Percentiles rank a stretch among this genome's conserved stretches.
These are phyloP conservation scores for Coniochaeta prunicola DNA, from an alignment of 2,329 filamentous ascomycete species.

Conservation along the genomic window DNA sequence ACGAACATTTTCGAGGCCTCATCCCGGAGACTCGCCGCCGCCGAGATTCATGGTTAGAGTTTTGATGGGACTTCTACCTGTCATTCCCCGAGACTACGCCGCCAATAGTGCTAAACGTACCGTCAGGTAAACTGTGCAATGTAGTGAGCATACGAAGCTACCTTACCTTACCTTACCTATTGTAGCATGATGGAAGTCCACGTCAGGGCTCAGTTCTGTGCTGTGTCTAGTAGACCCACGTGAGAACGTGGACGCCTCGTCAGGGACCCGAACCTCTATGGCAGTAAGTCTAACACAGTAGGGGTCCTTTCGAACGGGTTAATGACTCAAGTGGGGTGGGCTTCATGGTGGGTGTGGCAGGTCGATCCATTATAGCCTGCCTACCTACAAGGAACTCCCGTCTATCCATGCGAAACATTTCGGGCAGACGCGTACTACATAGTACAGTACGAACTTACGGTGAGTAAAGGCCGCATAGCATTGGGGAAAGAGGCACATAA, in stretches of 20 bases:
- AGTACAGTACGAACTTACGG: background rate
- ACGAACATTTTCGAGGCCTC: background rate
- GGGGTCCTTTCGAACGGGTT: background rate
- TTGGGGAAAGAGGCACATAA: no score
- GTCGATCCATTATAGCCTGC: background rate
- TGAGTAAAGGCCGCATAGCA: background rate
- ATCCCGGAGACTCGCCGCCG: background rate
- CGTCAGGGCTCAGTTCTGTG: background rate
- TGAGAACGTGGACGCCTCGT: no score
- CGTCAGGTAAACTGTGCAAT: no score
- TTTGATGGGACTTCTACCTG: background rate
- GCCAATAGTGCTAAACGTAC: background rate
- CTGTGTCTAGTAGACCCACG: background rate
- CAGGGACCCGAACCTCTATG: no score
- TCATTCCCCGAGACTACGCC: background rate
- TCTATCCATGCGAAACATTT: no score
- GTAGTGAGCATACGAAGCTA: no score
- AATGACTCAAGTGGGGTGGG: background rate
- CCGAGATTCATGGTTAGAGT: background rate
- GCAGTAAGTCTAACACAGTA: no score
- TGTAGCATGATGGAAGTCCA: background rate
- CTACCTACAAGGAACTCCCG: no score
- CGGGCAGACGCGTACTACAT: background rate
- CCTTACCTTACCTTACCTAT: no score
- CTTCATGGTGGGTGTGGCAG: background rate